Percentiles rank a stretch among this genome's conserved stretches.
phyloP scores from a whole-genome alignment of 23 red algal species.

The Gracilaria gracilis region DNA sequence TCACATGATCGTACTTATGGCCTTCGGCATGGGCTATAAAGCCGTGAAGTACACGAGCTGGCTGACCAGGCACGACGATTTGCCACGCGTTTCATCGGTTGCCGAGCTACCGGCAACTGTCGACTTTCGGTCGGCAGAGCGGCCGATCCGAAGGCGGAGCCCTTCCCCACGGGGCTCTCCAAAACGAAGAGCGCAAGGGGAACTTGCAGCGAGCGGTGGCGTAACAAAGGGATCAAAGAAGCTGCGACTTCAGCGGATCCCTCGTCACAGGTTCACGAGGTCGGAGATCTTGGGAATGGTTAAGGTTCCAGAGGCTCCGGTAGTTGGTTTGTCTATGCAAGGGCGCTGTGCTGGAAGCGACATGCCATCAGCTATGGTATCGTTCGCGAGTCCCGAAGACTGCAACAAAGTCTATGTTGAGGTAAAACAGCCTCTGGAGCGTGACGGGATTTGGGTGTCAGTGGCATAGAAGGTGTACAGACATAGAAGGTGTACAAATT shows the following conservation, averaged over 20 bases:
- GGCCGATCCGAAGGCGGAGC: too few species aligned
- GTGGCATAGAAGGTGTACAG: too few species aligned
- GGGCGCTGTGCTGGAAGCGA: not conserved
- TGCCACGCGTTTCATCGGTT: too few species aligned
- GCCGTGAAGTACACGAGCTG: not conserved
- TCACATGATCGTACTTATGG: not conserved
- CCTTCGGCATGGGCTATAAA: not conserved
- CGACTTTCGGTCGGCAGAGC: too few species aligned
- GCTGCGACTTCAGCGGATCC: not conserved
- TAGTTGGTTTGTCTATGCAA: not conserved
- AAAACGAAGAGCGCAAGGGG: too few species aligned
- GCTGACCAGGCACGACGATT: too few species aligned
- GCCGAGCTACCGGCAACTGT: too few species aligned
- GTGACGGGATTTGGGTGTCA: not conserved
- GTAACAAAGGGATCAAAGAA: too few species aligned
- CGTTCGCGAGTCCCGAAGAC: slow-evolving; percentile 1
- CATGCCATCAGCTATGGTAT: not conserved
- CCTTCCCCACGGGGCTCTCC: too few species aligned
- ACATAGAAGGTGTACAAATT: too few species aligned
- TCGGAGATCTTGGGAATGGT: not conserved
- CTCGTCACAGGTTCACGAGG: not conserved
- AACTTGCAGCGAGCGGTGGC: too few species aligned
- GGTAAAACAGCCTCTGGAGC: not conserved
- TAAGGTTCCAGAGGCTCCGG: not conserved
- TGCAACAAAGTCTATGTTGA: not conserved